Base-by-base conservation (phyloP, 2,329 filamentous ascomycete species). In the Aspergillus costaricaensis region DNA sequence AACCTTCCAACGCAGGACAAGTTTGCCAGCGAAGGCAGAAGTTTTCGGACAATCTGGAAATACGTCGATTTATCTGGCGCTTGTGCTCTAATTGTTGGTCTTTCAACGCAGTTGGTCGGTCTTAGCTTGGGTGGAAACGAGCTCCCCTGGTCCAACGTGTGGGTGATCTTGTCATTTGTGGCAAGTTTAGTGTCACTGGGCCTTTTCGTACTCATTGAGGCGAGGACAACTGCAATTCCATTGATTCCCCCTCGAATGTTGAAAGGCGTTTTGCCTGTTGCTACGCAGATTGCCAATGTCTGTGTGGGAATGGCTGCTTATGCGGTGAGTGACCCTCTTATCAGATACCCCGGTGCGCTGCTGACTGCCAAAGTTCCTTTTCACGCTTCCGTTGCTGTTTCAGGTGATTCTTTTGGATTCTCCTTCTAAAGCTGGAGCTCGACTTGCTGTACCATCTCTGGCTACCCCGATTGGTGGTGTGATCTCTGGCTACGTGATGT, bases 271-370 rank as follows among this genome's bases (percentile, higher is more conserved):
- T 75, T 85, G 30, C 83, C 84, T 0, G 73, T 86, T 1, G 77
- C 83, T 2, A 84, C 82, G 2, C 85, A 87, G 63, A 74, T 84
- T 21, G 80, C 85, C 51, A 89, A 88, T 62, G 76, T 88, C 12
- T 86, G 83, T 59, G 82, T 83, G 1, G 86, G 86, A 0, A 81
- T 87, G 71, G 81, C 85, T 8, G 85, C 85, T 1, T 89, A 88
- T 70, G 85, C 84, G 15, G 86, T 88, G 70, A 72, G 84, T 78
- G 17, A 3, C 53, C 32, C 5, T 27, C 39, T 1, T 53, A 39
- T 23, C 5, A 19, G 1, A 4, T 9, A n/a, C 5, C 4, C 2
- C 14, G 57, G 39, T 60, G 5, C 47, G 6, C 10, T 36, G 30
- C 61, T 57, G 43, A 62, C 30, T 2, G 41, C 2, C n/a, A 19